These are phyloP conservation scores for Hypoxylon lenormandii DNA, from an alignment of 495 filamentous ascomycete genomes.

Conservation along the genomic window DNA sequence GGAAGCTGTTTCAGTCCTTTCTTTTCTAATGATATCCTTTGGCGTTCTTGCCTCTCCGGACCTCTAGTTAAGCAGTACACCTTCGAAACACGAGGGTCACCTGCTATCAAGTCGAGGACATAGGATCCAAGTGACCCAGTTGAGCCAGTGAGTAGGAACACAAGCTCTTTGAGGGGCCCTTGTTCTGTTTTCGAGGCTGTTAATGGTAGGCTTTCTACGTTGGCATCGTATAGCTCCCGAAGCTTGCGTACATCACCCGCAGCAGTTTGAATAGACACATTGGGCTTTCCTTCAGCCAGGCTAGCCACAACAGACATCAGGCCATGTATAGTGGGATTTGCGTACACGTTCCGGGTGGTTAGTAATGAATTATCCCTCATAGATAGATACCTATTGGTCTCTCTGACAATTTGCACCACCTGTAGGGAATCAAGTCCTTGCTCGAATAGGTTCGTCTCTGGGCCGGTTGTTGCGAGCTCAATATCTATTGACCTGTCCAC, in stretches of 20 bases:
- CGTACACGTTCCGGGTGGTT: neutral
- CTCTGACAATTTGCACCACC: neutral
- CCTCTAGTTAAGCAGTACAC: slow-evolving; percentile 64
- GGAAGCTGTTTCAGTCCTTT: slow-evolving; percentile 22
- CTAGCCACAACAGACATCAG: neutral
- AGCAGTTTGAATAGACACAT: neutral
- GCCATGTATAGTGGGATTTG: neutral
- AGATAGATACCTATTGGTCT: neutral
- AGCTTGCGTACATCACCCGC: neutral
- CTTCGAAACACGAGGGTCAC: slow-evolving; percentile 39
- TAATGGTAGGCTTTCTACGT: neutral
- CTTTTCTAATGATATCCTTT: slow-evolving; percentile 13
- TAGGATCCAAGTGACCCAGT: slow-evolving; percentile 63
- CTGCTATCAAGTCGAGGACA: slow-evolving; percentile 52
- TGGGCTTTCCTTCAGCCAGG: neutral
- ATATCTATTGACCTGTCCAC: neutral
- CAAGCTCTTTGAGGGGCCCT: neutral
- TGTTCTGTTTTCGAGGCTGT: neutral
- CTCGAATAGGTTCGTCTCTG: neutral
- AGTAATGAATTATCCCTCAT: neutral
- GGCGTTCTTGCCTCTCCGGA: slow-evolving; percentile 37
- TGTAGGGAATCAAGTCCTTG: neutral
- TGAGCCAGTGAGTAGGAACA: slow-evolving; percentile 59
- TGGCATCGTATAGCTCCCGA: neutral
- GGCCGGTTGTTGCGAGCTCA: neutral